Evolutionary conservation across 441 rosid species (phyloP).

Genomic region (Theobroma grandiflorum): DNA sequence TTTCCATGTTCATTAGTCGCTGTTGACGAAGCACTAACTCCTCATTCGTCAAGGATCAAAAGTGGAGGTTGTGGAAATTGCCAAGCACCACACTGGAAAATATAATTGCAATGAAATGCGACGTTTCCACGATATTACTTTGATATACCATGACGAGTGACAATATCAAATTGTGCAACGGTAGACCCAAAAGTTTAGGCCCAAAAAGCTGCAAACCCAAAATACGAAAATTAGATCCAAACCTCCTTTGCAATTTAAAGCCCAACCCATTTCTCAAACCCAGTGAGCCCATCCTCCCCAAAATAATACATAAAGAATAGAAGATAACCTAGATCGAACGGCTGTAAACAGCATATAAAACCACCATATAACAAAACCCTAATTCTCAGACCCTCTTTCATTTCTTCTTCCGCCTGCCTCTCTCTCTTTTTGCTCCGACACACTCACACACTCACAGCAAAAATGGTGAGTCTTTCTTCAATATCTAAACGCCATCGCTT

Average conservation of each 20-base stretch:
- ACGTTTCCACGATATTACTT: no score
- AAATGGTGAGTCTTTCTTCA: constrained; percentile 41
- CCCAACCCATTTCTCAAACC: no score
- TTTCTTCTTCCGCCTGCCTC: constrained; percentile 23
- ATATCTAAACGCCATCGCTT: not conserved
- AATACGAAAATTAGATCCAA: no score
- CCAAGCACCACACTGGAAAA: no score
- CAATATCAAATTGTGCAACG: not conserved
- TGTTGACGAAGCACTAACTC: no score
- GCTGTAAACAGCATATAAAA: constrained; percentile 22
- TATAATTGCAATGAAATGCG: no score
- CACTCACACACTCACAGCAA: constrained; percentile 13
- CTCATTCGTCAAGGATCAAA: no score
- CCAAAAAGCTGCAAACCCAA: no score
- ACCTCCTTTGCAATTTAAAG: no score
- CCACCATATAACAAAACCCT: constrained; percentile 32
- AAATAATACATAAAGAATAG: not conserved
- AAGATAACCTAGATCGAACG: constrained; percentile 35
- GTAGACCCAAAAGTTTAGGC: not conserved
- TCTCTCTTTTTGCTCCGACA: not conserved
- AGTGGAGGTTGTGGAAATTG: no score
- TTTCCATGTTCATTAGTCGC: no score
- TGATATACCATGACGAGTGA: no score
- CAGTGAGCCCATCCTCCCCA: not conserved
- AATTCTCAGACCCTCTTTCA: not conserved